Base-by-base conservation (phyloP, 2,329 filamentous ascomycete genomes). In the Phyllosticta citrichinensis region DNA sequence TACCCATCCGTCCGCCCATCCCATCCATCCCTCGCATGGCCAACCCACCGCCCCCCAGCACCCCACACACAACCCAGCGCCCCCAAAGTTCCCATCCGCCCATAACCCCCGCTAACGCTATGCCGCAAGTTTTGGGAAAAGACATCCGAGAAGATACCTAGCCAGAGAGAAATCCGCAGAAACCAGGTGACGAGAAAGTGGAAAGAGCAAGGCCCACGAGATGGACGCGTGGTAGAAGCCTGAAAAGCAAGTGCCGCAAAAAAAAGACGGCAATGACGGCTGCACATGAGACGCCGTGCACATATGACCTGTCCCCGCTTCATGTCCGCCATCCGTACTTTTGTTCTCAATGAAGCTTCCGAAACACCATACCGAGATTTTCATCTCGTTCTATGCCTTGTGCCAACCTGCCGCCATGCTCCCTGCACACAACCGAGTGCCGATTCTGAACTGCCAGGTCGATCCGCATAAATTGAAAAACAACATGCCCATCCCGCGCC, bases 381-480 rank as follows among this genome's bases (percentile, higher is more conserved):
- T 33, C 53, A 55, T 62, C 60, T 55, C 60, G 56, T 47, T 62
- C 60, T 62, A 62, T 62, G 56, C 60, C 60, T 62, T 62, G 56
- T 61, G 56, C 60, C 55, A 62, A 62, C 60, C 60, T 57, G 60
- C 60, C 60, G 56, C 60, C 60, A 62, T 62, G 55, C 56, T 62
- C 56, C 60, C 56, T 62, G 60, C 56, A 56, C 56, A 56, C 52
- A 62, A 62, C 56, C 56, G 52, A 51, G 56, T 57, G 53, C 56
- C 59, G 53, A 56, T 61, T 61, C 59, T 52, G 55, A 62, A 56
- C 55, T 58, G 57, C 55, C 53, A 54, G 50, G 56, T 58, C 52
- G 60, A 62, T 52, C 56, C 60, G 56, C 56, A 58, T 58, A 62
- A 62, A 62, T 62, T 53, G 60, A 62, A 62, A 62, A 58, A 58